Base-by-base conservation (phyloP, 352 stramenopile genomes). In the Phytophthora megakarya region DNA sequence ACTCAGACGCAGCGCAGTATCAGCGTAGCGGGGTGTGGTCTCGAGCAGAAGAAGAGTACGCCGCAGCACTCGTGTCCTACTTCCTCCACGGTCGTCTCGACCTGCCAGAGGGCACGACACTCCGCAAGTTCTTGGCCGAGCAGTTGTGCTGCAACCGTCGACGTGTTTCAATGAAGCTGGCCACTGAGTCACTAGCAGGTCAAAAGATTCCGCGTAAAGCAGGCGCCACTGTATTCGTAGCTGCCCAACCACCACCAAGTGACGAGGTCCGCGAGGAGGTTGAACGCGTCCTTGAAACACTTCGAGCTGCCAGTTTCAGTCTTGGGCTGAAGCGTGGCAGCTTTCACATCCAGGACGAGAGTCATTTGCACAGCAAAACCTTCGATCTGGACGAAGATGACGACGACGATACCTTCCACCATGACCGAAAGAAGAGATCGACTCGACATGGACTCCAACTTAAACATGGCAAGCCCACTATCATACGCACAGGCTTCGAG, bases 401-500 rank as follows among this genome's bases (percentile, higher is more conserved):
- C 2, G 48, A 65, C 8, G 28, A 65, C 37, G 52, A 70, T 33
- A 33, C 30, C 8, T 11, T 35, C 30, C 37, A 10, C 38, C 32
- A 45, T 39, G 35, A 54, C 9, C 35, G 55, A 26, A 72, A 68
- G 30, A 76, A 40, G 11, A 72, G 62, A 30, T 23, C 45, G 25
- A 21, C 7, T 23, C 45, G 35, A 3, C 47, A 54, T 37, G 28
- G 28, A 2, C 33, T 52, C 6, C 66, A 59, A 42, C 23, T 54
- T 23, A 78, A 76, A 44, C 74, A 71, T 18, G 63, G 75, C 10
- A 80, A 76, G 22, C 80, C 82, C 23, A 84, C 73, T 23, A 91
- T 91, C 66, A 89, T 91, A 46, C 82, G 82, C 50, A 91, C 82
- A 65, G 82, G 82, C 32, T 91, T 91, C 45, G 79, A 89, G 35